Percentiles rank a stretch among this genome's conserved stretches.
Conservation (phyloP, 1,139 yeast genomes). For the Candida frijolesensis region DNA sequence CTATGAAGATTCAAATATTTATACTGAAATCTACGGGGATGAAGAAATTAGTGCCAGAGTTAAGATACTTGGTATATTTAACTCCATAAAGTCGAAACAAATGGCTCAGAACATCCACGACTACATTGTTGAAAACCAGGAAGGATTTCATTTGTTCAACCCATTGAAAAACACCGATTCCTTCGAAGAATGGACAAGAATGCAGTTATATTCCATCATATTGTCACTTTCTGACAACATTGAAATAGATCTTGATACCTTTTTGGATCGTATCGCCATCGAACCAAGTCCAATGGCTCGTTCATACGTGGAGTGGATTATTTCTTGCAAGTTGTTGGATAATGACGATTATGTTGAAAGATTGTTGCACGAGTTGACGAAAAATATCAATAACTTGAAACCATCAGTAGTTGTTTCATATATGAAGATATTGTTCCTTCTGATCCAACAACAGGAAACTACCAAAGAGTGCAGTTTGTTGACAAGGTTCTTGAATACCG, state of each 20-base stretch:
- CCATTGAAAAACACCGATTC: slow-evolving; percentile 65
- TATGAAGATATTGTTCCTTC: slow-evolving; percentile 61
- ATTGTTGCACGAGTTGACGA: slow-evolving; percentile 22
- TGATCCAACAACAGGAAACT: slow-evolving; percentile 44
- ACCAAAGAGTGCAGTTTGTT: slow-evolving; percentile 22
- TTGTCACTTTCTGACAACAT: slow-evolving; percentile 35
- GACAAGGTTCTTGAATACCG: slow-evolving; percentile 28
- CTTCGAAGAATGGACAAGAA: slow-evolving; percentile 65
- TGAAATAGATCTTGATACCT: slow-evolving; percentile 23
- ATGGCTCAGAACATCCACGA: slow-evolving; percentile 46
- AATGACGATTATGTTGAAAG: slow-evolving; percentile 19
- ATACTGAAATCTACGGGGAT: slow-evolving; percentile 56
- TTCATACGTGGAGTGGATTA: slow-evolving; percentile 76
- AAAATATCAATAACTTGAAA: slow-evolving; percentile 23
- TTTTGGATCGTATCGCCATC: slow-evolving; percentile 29
- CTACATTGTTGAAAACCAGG: slow-evolving; percentile 42
- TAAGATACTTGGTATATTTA: slow-evolving; percentile 47
- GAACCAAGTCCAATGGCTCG: slow-evolving; percentile 83
- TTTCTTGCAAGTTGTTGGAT: slow-evolving; percentile 42
- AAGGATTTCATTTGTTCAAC: slow-evolving; percentile 40
- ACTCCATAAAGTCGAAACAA: slow-evolving; percentile 28
- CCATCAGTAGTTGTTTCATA: slow-evolving; percentile 63
- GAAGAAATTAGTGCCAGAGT: slow-evolving; percentile 62
- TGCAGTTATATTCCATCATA: slow-evolving; percentile 58
- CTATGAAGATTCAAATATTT: slow-evolving; percentile 35